Evolutionary conservation across 169 alveolate species (phyloP).

Genomic region (Cryptosporidium sp.): DNA sequence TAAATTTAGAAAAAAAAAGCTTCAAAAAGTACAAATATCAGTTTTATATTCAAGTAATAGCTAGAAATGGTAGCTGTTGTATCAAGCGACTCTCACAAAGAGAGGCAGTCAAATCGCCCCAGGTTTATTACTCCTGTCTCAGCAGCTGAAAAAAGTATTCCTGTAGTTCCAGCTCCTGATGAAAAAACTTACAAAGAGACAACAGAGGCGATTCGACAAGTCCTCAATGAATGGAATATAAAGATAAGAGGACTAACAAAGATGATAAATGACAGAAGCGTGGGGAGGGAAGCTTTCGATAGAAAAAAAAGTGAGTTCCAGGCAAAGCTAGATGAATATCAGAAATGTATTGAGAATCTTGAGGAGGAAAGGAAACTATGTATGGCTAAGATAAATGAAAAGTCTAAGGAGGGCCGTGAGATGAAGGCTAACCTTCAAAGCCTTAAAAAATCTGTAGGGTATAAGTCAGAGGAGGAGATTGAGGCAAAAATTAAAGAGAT

Average conservation of each 20-base stretch:
- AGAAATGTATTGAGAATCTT: constrained; percentile 46
- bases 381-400: constrained; percentile 67
- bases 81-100: constrained; percentile 52
- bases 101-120: constrained; percentile 65
- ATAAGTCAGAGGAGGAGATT: constrained; percentile 74
- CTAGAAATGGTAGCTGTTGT: constrained; percentile 68
- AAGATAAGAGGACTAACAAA: constrained; percentile 52
- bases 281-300: constrained; percentile 71
- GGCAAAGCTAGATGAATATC: constrained; percentile 59
- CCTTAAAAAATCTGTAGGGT: constrained; percentile 63
- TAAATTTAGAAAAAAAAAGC: neutral
- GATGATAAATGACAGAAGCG: constrained; percentile 71
- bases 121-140: constrained; percentile 72
- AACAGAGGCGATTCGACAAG: constrained; percentile 54
- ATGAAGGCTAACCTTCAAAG: constrained; percentile 64
- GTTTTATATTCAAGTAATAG: constrained; percentile 6
- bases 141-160: constrained; percentile 74
- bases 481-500: constrained; percentile 68
- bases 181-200: constrained; percentile 70
- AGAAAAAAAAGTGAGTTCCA: constrained; percentile 73
- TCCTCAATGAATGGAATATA: constrained; percentile 65
- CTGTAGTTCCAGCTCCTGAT: constrained; percentile 75
- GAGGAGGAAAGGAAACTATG: constrained; percentile 65
- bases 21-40: constrained; percentile 4
- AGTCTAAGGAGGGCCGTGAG: constrained; percentile 68